These are phyloP conservation scores for Akanthomyces muscarius DNA, from an alignment of 2,329 filamentous ascomycete genomes.

Conservation along the genomic window DNA sequence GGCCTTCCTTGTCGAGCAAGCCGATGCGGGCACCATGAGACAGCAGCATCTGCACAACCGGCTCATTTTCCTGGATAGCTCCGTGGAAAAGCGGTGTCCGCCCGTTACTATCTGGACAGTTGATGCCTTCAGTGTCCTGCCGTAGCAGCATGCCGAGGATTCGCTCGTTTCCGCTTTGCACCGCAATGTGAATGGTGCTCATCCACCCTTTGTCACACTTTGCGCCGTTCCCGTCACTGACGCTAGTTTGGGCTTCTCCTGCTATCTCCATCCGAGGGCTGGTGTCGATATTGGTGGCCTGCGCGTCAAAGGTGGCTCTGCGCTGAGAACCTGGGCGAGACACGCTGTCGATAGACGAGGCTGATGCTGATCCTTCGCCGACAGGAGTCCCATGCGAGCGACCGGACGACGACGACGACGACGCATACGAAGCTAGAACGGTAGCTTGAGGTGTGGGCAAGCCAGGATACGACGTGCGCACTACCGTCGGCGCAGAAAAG, in stretches of 20 bases:
- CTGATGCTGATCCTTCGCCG: not conserved
- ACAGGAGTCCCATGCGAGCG: not conserved
- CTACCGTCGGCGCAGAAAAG: not conserved
- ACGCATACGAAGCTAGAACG: not conserved
- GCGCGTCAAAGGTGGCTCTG: not conserved
- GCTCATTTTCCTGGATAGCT: not conserved
- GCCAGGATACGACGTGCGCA: not conserved
- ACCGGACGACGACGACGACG: not conserved
- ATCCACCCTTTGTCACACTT: conserved; percentile 4
- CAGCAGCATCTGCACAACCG: conserved; percentile 6
- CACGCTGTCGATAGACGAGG: not conserved
- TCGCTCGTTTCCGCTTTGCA: conserved; percentile 7
- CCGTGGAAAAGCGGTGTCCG: conserved; percentile 7
- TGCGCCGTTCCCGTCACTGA: not conserved
- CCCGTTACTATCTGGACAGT: conserved; percentile 4
- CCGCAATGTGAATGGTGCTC: conserved; percentile 10
- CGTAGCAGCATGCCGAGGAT: conserved; percentile 6
- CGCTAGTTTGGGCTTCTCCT: not conserved
- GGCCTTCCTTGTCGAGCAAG: conserved; percentile 1
- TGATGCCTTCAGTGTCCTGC: conserved; percentile 8
- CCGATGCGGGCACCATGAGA: conserved; percentile 4
- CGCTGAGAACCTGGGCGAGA: not conserved
- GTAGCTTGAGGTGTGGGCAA: not conserved
- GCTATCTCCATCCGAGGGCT: not conserved
- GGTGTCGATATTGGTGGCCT: not conserved